Conservation (phyloP, 495 filamentous ascomycete species). For the Aspergillus coremiiformis region DNA sequence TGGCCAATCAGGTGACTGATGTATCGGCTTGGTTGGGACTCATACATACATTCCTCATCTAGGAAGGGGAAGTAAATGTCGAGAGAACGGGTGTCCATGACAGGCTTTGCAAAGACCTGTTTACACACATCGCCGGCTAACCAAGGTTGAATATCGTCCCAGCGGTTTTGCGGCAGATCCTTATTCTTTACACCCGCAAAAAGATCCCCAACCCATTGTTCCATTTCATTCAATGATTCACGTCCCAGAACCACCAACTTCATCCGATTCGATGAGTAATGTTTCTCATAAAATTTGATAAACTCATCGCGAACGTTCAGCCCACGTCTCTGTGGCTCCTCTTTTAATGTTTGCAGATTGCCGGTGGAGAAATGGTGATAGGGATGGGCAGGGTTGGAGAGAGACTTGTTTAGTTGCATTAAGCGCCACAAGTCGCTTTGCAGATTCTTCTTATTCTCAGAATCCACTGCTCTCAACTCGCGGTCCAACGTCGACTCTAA, state of each 20-base stretch:
- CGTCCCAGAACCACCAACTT: conserved; percentile 88
- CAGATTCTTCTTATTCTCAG: conserved; percentile 99
- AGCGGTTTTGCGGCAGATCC: conserved; percentile 69
- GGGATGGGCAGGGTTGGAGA: conserved; percentile 88
- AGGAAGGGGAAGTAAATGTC: conserved; percentile 84
- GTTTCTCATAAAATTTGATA: conserved; percentile 81
- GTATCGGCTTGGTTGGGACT: conserved; percentile 81
- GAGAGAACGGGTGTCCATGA: conserved; percentile 83
- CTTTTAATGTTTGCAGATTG: conserved; percentile 83
- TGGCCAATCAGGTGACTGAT: conserved; percentile 92
- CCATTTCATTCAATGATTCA: conserved; percentile 80
- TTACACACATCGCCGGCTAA: conserved; percentile 61
- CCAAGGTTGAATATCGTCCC: conserved; percentile 67
- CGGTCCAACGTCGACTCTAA: conserved; percentile 83
- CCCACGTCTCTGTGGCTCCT: conserved; percentile 70
- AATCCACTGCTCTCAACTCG: conserved; percentile 89
- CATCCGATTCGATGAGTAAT: conserved; percentile 95
- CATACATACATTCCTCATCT: conserved; percentile 78
- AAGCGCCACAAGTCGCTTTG: conserved; percentile 92
- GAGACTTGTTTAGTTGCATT: conserved; percentile 82
- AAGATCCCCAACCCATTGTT: conserved; percentile 80
- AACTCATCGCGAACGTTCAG: conserved; percentile 89
- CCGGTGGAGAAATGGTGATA: conserved; percentile 95
- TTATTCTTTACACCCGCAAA: conserved; percentile 84
- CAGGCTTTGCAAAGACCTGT: conserved; percentile 89